Evolutionary conservation across 306 rosid species (phyloP).

Genomic region (Rosa chinensis): DNA sequence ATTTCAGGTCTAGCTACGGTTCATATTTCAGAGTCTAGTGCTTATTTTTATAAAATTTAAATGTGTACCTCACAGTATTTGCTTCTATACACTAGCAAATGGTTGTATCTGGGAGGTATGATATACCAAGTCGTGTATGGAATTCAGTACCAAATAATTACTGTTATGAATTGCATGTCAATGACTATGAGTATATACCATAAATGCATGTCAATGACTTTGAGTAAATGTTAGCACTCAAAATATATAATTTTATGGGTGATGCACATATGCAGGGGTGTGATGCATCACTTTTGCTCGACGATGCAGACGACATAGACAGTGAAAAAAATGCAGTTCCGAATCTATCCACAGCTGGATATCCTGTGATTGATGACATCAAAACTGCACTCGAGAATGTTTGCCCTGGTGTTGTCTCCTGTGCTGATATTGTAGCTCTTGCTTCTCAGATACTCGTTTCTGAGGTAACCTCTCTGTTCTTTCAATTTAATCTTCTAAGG

Average conservation of each 20-base stretch:
- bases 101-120: too few relatives aligned
- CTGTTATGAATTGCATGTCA: too few relatives aligned
- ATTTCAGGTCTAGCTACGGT: too few relatives aligned
- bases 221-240: neutral
- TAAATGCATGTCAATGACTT: neutral
- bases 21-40: too few relatives aligned
- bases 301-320: slow-evolving; percentile 23
- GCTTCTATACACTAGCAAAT: too few relatives aligned
- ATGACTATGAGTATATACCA: neutral
- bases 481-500: neutral
- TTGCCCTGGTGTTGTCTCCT: slow-evolving; percentile 51
- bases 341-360: slow-evolving; percentile 25
- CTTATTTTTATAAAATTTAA: too few relatives aligned
- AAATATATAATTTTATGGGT: too few relatives aligned
- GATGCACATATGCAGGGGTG: slow-evolving; percentile 35
- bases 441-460: slow-evolving; percentile 28
- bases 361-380: slow-evolving; percentile 36
- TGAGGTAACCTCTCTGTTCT: slow-evolving; percentile 24
- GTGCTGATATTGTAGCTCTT: slow-evolving; percentile 51
- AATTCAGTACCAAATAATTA: too few relatives aligned
- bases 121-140: too few relatives aligned
- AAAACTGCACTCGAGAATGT: slow-evolving; percentile 45
- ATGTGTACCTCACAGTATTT: too few relatives aligned
- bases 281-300: slow-evolving; percentile 48
- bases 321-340: slow-evolving; percentile 29